Percentiles rank a stretch among this genome's conserved stretches.
Conservation (phyloP, 2,329 filamentous ascomycete species). For the Polytolypa hystricis region DNA sequence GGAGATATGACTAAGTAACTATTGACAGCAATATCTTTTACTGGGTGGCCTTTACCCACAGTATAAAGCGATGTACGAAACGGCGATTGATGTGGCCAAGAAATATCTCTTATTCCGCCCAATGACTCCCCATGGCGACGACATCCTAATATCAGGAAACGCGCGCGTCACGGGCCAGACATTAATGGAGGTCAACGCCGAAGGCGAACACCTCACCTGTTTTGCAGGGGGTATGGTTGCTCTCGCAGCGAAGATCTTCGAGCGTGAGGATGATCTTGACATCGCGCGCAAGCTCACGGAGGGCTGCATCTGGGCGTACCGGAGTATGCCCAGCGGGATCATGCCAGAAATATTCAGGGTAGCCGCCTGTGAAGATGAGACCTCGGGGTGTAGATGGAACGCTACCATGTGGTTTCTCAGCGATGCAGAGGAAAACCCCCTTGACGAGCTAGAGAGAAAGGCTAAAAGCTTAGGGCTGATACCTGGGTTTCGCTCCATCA, state of each 20-base stretch:
- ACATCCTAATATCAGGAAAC: slow-evolving; percentile 65
- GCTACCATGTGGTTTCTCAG: slow-evolving; percentile 5
- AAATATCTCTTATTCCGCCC: slow-evolving; percentile 68
- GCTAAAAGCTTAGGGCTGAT: slow-evolving; percentile 7
- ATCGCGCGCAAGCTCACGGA: slow-evolving; percentile 41
- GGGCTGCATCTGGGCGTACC: slow-evolving; percentile 47
- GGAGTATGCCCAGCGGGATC: slow-evolving; percentile 38
- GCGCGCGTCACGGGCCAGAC: slow-evolving; percentile 23
- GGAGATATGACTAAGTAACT: no score
- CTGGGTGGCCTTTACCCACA: slow-evolving; percentile 55
- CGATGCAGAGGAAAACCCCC: not conserved
- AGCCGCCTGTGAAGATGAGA: slow-evolving; percentile 26
- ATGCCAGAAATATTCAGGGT: slow-evolving; percentile 42
- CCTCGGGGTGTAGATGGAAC: slow-evolving; percentile 9
- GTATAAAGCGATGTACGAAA: slow-evolving; percentile 62
- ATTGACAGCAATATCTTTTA: slow-evolving; percentile 44
- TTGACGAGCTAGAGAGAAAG: slow-evolving; percentile 5
- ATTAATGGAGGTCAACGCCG: slow-evolving; percentile 24
- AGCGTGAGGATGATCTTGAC: slow-evolving; percentile 37
- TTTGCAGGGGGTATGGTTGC: slow-evolving; percentile 47
- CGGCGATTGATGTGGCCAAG: slow-evolving; percentile 55
- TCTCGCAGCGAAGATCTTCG: slow-evolving; percentile 42
- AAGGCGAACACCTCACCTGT: slow-evolving; percentile 42
- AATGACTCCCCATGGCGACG: slow-evolving; percentile 54
- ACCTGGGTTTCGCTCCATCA: slow-evolving; percentile 8